Evolutionary conservation across 2,329 filamentous ascomycete genomes (phyloP), one percentile per base, ranked within the genome.

Genomic region (Exophiala mesophila): DNA sequence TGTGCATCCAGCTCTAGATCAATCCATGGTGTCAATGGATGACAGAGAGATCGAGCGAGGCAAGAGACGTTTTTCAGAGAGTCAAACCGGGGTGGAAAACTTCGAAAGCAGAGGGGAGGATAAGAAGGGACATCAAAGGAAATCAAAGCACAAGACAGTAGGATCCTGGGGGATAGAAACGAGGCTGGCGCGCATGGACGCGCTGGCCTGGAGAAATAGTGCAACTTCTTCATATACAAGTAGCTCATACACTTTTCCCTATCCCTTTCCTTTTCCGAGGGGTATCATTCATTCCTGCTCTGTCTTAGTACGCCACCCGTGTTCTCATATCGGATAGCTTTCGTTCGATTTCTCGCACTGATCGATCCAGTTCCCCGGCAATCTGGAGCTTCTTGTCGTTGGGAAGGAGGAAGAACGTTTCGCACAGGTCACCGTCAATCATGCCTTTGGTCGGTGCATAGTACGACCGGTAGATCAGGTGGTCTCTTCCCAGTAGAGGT

Each of bases 381-480:
- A 98, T 94, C 78, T 89, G 88, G 66, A 88, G 82, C 73, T 96
- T 95, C 72, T 87, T 89, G 58, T 96, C 90, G 55, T 82, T 84
- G 18, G 84, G 76, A 47, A 98, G 72, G 46, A 92, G 69, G 45
- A 88, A 79, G 66, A 88, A 98, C 55, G 88, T 78, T 72, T 99
- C 92, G 58, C 92, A 95, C 29, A 99, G 71, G 67, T 99, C 92
- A 19, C 92, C 92, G 65, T 99, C 92, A 57, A 99, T 95, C 19
- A 94, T 82, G 6, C 89, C 89, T 73, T 98, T 98, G 30, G 94
- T 88, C 0, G 92, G 94, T 5, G 87, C 88, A 63, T 97, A 98
- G 67, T 97, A 98, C 52, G 88, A 82, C 50, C 94, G 78, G 64
- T 94, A 99, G 59, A 95, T 94, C 33, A 99, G 72, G 65, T 99